These are phyloP conservation scores for Boletus bicolor DNA, from an alignment of 768 basidiomycete genomes.

Conservation along the genomic window DNA sequence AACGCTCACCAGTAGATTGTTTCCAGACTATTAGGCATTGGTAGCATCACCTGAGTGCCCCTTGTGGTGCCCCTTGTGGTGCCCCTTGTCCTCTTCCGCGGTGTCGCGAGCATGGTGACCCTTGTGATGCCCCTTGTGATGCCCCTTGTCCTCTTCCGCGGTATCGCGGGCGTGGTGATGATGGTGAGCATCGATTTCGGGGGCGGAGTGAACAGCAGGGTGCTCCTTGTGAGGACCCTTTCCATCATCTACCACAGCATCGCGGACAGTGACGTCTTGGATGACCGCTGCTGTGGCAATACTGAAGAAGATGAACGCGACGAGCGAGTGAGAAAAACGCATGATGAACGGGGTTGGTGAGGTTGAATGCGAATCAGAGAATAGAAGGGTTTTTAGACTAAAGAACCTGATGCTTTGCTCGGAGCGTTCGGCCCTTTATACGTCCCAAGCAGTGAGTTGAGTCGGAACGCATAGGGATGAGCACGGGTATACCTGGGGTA, in stretches of 20 bases:
- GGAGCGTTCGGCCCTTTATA: background rate
- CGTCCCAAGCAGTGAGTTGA: background rate
- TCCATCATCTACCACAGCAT: background rate
- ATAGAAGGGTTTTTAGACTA: background rate
- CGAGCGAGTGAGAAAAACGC: slow-evolving; percentile 6
- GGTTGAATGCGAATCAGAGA: background rate
- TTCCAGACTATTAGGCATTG: background rate
- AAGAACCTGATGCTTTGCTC: background rate
- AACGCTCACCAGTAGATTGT: background rate
- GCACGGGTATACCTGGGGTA: no score
- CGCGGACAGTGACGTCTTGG: background rate
- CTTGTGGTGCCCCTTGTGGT: background rate
- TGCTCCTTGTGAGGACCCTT: background rate
- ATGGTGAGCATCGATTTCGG: background rate
- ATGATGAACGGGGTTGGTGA: slow-evolving; percentile 1
- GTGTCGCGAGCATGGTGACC: background rate
- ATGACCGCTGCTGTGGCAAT: slow-evolving; percentile 2
- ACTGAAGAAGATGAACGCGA: slow-evolving; percentile 4
- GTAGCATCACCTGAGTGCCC: background rate
- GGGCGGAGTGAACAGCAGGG: background rate
- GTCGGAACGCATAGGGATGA: background rate
- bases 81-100: background rate
- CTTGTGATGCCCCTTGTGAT: background rate
- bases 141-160: background rate
- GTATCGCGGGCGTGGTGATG: background rate